A percentile compares a stretch with the other conserved stretches of the same genome.
Evolutionary conservation across 2,329 filamentous ascomycete species (phyloP).

Genomic region (Botrytis galanthina): DNA sequence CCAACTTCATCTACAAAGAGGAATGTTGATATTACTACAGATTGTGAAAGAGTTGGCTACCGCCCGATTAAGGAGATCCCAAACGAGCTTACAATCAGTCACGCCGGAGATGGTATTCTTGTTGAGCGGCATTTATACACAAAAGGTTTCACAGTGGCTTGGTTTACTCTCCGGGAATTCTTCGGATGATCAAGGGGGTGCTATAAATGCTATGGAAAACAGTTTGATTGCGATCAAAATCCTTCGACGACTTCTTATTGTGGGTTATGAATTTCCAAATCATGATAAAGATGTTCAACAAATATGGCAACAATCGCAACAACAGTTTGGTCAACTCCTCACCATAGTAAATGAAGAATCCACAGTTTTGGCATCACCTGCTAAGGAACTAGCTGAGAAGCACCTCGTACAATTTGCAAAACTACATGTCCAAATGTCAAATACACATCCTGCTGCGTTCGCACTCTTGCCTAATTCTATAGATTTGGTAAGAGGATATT

Average conservation of each 20-base stretch:
- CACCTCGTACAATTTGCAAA: conserved; percentile 90
- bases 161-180: conserved; percentile 55
- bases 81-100: conserved; percentile 72
- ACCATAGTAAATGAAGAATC: conserved; percentile 57
- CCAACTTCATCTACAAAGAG: conserved; percentile 65
- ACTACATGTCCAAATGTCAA: conserved; percentile 83
- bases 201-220: conserved; percentile 66
- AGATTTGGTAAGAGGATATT: conserved; percentile 76
- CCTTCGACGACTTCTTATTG: conserved; percentile 72
- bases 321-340: conserved; percentile 76
- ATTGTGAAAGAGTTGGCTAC: conserved; percentile 89
- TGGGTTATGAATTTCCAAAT: conserved; percentile 82
- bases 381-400: conserved; percentile 69
- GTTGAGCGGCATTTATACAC: conserved; percentile 73
- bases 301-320: conserved; percentile 77
- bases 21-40: conserved; percentile 74
- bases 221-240: conserved; percentile 78
- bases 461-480: conserved; percentile 77
- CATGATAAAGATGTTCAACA: conserved; percentile 71
- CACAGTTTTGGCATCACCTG: conserved; percentile 49
- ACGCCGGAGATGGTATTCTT: conserved; percentile 83
- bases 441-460: conserved; percentile 77
- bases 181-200: conserved; percentile 54
- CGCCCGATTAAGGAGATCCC: conserved; percentile 70
- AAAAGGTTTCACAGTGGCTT: conserved; percentile 69